Percentiles rank a stretch among this genome's conserved stretches.
Conservation (phyloP, 2,329 filamentous ascomycete species). For the Dothistroma septosporum region DNA sequence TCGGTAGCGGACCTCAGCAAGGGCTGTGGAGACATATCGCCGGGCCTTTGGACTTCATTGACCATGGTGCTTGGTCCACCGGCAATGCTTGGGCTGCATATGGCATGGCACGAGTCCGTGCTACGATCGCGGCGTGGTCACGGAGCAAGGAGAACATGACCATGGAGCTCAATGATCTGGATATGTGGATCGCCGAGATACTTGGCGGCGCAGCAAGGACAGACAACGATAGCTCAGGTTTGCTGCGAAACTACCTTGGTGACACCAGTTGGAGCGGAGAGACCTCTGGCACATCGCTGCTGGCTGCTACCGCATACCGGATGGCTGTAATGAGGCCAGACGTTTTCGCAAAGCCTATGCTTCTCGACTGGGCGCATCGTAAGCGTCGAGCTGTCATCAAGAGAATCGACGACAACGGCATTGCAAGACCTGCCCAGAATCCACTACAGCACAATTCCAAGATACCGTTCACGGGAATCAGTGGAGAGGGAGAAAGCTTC, state of each 20-base stretch:
- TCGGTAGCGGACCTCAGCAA: constrained; percentile 20
- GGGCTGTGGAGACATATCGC: constrained; percentile 48
- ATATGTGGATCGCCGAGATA: constrained; percentile 36
- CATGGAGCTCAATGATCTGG: constrained; percentile 28
- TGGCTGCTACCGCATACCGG: constrained; percentile 45
- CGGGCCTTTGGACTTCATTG: constrained; percentile 33
- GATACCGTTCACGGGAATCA: constrained; percentile 20
- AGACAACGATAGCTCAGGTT: constrained; percentile 36
- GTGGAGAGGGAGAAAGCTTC: constrained; percentile 45
- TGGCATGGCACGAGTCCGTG: constrained; percentile 46
- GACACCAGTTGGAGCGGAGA: constrained; percentile 43
- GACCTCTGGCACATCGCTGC: constrained; percentile 46
- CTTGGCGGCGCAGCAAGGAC: constrained; percentile 35
- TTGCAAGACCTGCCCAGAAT: constrained; percentile 42
- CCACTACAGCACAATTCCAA: constrained; percentile 37
- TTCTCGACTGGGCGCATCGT: constrained; percentile 42
- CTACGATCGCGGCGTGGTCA: constrained; percentile 39
- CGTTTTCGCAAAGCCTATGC: constrained; percentile 33
- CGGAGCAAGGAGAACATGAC: constrained; percentile 20
- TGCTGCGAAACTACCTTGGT: constrained; percentile 46
- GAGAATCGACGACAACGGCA: constrained; percentile 37
- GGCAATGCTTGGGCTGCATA: constrained; percentile 49
- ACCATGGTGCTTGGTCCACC: constrained; percentile 45
- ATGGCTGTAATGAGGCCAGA: constrained; percentile 42
- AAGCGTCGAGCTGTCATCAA: constrained; percentile 39